A percentile compares a stretch with the other conserved stretches of the same genome.
These are phyloP conservation scores for Trifolium pratense DNA, from an alignment of 306 rosid genomes.

Conservation along the genomic window DNA sequence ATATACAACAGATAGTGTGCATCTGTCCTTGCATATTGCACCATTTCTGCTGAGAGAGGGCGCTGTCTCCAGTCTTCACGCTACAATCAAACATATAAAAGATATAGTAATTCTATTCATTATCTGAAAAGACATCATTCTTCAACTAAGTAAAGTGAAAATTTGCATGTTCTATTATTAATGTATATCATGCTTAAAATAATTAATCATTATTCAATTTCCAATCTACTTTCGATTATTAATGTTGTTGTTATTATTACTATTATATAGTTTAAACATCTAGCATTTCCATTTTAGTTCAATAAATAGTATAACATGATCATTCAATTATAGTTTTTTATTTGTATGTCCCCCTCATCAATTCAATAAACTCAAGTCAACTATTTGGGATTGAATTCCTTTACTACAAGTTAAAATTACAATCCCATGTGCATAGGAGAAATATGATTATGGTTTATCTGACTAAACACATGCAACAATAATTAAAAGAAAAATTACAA, in stretches of 20 bases:
- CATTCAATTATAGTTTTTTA: slow-evolving; percentile 3
- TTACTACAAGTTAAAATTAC: slow-evolving; percentile 11
- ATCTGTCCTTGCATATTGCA: slow-evolving; percentile 87
- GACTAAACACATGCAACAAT: slow-evolving; percentile 28
- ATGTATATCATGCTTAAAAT: slow-evolving; percentile 10
- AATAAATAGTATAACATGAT: slow-evolving; percentile 26
- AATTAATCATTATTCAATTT: neutral
- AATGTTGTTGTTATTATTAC: neutral
- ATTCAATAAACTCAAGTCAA: slow-evolving; percentile 10
- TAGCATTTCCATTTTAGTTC: neutral
- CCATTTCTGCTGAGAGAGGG: slow-evolving; percentile 83
- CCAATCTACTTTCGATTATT: neutral
- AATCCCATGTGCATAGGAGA: slow-evolving; percentile 5
- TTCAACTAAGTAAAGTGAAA: slow-evolving; percentile 6
- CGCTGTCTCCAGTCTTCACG: slow-evolving; percentile 99
- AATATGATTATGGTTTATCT: slow-evolving; percentile 5
- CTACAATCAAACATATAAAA: slow-evolving; percentile 52
- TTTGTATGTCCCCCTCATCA: slow-evolving; percentile 1
- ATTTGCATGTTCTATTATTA: neutral
- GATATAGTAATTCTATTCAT: slow-evolving; percentile 17
- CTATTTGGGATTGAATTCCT: slow-evolving; percentile 16
- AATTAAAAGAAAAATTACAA: slow-evolving; percentile 16
- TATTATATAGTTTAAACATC: neutral
- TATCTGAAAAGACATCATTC: neutral
- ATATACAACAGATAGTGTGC: slow-evolving; percentile 89